Conservation (phyloP, 2,329 filamentous ascomycete genomes). For the Malbranchea cinnamomea region DNA sequence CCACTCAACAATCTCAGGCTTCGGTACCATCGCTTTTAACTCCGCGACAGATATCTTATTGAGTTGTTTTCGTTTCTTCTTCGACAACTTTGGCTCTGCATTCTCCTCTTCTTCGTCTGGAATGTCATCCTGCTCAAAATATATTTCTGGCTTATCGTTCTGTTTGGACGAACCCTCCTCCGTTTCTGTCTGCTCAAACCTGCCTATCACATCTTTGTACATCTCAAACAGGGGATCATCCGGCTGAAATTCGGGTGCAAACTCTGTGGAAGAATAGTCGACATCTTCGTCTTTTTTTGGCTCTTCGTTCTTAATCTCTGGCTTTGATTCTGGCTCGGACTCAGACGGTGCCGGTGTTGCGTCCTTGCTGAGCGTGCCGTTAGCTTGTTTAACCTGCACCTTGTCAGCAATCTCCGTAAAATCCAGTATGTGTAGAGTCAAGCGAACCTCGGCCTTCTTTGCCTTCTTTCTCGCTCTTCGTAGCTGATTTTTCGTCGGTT, state of each 20-base stretch:
- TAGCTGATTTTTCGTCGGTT: constrained; percentile 88
- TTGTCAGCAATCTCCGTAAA: constrained; percentile 10
- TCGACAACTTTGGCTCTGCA: constrained; percentile 59
- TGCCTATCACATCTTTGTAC: constrained; percentile 69
- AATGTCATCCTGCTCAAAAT: constrained; percentile 70
- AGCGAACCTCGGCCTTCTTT: constrained; percentile 52
- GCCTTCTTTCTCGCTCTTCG: constrained; percentile 90
- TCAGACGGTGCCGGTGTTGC: constrained; percentile 2
- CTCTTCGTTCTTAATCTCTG: constrained; percentile 3
- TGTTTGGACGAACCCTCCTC: constrained; percentile 52
- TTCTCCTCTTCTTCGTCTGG: constrained; percentile 57
- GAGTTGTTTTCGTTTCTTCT: constrained; percentile 84
- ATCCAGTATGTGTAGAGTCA: not conserved
- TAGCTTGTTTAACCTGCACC: constrained; percentile 17
- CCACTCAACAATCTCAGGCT: constrained; percentile 94
- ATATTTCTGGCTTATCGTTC: constrained; percentile 67
- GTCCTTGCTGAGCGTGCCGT: constrained; percentile 7
- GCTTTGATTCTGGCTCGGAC: not conserved
- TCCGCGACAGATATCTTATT: constrained; percentile 91
- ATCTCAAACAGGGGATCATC: constrained; percentile 68
- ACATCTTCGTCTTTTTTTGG: constrained; percentile 28
- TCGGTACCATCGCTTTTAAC: constrained; percentile 78
- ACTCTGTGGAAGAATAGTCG: constrained; percentile 8
- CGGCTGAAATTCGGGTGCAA: constrained; percentile 36
- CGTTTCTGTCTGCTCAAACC: constrained; percentile 53